phyloP scores from a whole-genome alignment of 2,329 filamentous ascomycete species.

The Epichloe hybrida region DNA sequence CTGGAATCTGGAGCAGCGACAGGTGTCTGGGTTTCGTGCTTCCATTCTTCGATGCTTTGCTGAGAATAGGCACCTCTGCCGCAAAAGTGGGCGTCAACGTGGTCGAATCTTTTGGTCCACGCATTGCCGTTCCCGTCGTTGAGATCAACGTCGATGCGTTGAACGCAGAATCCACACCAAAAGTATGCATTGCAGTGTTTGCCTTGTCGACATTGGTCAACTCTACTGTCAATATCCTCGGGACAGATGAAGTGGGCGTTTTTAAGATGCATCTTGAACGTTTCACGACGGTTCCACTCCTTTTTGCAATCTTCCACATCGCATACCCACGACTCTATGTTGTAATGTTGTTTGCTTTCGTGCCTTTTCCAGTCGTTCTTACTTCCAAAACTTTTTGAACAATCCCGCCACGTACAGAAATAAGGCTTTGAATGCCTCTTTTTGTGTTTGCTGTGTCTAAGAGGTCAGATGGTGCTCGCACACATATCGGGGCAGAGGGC shows the following conservation, averaged over 20 bases:
- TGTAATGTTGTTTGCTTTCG: conserved; percentile 66
- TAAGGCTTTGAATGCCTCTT: conserved; percentile 74
- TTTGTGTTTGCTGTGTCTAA: conserved; percentile 55
- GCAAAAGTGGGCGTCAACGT: conserved; percentile 62
- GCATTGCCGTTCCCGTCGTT: conserved; percentile 27
- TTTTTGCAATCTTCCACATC: conserved; percentile 40
- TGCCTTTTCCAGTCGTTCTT: conserved; percentile 94
- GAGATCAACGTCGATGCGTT: conserved; percentile 39
- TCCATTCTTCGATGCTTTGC: conserved; percentile 44
- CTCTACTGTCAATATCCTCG: conserved; percentile 24
- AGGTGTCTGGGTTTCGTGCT: conserved; percentile 13
- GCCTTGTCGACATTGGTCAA: conserved; percentile 46
- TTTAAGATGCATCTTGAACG: conserved; percentile 49
- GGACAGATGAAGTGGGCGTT: conserved; percentile 27
- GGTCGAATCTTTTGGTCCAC: conserved; percentile 46
- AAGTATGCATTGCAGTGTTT: conserved; percentile 52
- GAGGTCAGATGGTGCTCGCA: not conserved
- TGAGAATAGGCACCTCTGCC: conserved; percentile 28
- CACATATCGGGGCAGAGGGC: not conserved
- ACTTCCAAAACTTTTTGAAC: conserved; percentile 63
- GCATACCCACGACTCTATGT: conserved; percentile 61
- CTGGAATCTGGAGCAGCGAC: not conserved
- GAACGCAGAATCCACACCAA: conserved; percentile 77
- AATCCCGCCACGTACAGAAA: conserved; percentile 60
- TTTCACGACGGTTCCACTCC: conserved; percentile 45